Conservation (phyloP, 148 eudicot genomes). For the Polygonum aviculare region DNA sequence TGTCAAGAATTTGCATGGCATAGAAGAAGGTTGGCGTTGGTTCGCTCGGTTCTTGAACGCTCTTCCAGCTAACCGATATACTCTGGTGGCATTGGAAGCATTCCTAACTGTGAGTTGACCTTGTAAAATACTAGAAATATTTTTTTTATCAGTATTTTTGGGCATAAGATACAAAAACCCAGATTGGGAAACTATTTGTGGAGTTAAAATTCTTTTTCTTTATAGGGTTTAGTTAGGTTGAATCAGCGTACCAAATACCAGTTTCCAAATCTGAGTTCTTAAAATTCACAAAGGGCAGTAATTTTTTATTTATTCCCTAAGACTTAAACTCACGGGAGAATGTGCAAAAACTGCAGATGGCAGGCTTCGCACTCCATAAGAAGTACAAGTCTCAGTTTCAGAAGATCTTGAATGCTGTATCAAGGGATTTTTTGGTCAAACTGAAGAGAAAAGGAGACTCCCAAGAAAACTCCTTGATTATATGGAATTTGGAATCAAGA, state of each 20-base stretch:
- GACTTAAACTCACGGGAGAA: background rate
- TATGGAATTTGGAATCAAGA: constrained; percentile 41
- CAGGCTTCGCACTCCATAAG: constrained; percentile 64
- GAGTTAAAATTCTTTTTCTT: no score
- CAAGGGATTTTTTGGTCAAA: constrained; percentile 36
- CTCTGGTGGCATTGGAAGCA: constrained; percentile 68
- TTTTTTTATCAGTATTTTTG: background rate
- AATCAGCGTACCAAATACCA: no score
- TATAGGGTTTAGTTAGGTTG: no score
- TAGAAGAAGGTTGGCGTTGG: constrained; percentile 91
- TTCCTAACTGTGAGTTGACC: constrained; percentile 59
- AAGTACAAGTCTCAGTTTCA: constrained; percentile 64
- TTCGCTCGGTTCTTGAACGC: constrained; percentile 74
- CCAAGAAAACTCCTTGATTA: constrained; percentile 25
- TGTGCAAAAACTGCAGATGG: constrained; percentile 40
- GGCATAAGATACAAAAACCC: no score
- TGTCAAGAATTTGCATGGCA: constrained; percentile 49
- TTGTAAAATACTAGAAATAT: background rate
- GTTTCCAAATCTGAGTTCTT: no score
- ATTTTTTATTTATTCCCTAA: background rate
- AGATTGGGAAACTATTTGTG: no score
- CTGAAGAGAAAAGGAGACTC: constrained; percentile 34
- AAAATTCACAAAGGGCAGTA: no score
- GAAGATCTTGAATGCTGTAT: constrained; percentile 50
- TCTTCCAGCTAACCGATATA: constrained; percentile 62